Evolutionary conservation across 192 early-diverging fungal genomes (phyloP), one percentile per base, ranked within the genome.

Genomic region (Radiomyces spectabilis): DNA sequence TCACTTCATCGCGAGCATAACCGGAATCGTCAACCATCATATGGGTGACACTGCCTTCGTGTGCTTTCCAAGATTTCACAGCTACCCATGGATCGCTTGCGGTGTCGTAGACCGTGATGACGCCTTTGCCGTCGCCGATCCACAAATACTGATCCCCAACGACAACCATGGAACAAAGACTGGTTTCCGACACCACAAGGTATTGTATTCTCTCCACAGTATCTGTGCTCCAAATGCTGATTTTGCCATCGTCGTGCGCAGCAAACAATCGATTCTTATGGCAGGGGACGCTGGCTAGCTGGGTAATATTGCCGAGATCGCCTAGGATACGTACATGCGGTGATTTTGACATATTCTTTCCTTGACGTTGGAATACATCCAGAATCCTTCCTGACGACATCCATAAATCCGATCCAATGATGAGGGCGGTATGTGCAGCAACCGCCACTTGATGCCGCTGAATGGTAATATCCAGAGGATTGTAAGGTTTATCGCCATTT

Each of bases 231-330:
- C 85, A 90, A 2, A 89, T 68, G 22, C 78, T 75, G 10, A 93
- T 76, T 49, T 80, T 87, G 32, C 89, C 89, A 65, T 90, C 80
- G 27, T 93, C 89, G 54, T 92, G 89, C 9, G 83, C 86, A 10
- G 76, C 68, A 68, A 81, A 85, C 3, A 89, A 76, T 35, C 71
- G 55, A 5, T 56, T 57, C 26, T 2, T 45, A 46, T 66, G 66
- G 39, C 71, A 67, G 7, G 74, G 68, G 31, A 71, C 67, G 0
- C 70, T 70, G 2, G 79, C 78, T 39, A 87, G 61, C 18, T 70
- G 71, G 5, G 77, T 74, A 45, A 91, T 65, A 38, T 78, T 75
- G 0, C 85, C 83, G 13, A 80, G 48, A 24, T 78, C 75, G 46
- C 51, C 59, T 35, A 67, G 68, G 19, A 80, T 35, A 2, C 68